A percentile compares a stretch with the other conserved stretches of the same genome.
Conservation (phyloP, 2,329 filamentous ascomycete species). For the Talaromyces sp. region DNA sequence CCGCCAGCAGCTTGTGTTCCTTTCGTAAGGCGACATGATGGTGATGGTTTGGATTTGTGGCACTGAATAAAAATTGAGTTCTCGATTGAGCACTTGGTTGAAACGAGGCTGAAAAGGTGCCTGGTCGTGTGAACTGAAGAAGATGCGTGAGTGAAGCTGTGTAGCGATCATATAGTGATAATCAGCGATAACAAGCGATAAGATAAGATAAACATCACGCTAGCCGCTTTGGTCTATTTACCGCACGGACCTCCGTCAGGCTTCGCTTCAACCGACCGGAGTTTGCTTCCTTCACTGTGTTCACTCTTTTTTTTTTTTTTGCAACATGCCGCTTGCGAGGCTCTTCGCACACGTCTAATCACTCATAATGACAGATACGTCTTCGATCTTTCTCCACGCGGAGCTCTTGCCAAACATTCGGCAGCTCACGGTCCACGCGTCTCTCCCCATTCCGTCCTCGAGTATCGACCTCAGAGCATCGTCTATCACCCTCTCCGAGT, state of each 20-base stretch:
- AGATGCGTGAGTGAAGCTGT: no score
- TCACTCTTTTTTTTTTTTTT: neutral
- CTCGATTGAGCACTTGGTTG: neutral
- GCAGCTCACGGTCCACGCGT: conserved; percentile 54
- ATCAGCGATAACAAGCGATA: neutral
- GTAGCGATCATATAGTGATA: neutral
- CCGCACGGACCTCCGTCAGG: neutral
- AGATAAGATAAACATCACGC: neutral
- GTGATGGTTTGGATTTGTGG: no score
- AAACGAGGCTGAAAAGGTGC: neutral
- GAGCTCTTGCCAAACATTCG: conserved; percentile 58
- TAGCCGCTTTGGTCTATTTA: neutral
- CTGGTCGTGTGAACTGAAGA: neutral
- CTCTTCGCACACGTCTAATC: neutral
- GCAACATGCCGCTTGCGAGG: neutral
- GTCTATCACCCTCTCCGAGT: conserved; percentile 28
- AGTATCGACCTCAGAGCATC: conserved; percentile 11
- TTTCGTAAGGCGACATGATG: no score
- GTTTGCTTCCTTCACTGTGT: neutral
- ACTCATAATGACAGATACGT: neutral
- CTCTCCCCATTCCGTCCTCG: conserved; percentile 28
- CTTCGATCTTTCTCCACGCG: conserved; percentile 47
- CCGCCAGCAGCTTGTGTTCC: no score
- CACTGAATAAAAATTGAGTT: no score
- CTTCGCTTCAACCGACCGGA: neutral